Conservation (phyloP, 305 asterid genomes). For the Fraxinus xanthoxyloides region DNA sequence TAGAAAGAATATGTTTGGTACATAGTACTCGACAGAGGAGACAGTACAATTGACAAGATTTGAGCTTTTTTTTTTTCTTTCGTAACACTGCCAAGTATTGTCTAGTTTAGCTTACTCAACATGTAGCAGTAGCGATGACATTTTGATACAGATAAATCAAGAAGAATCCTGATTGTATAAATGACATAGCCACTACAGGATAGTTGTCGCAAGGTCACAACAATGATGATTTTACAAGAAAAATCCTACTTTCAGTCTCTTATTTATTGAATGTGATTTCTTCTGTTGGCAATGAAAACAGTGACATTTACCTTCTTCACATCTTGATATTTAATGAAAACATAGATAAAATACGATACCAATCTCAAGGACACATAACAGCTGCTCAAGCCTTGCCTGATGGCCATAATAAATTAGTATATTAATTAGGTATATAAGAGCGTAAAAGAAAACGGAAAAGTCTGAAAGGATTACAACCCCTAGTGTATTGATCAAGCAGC, state of each 20-base stretch:
- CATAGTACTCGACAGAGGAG: background rate
- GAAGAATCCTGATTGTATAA: background rate
- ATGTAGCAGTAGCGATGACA: background rate
- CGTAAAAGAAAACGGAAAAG: background rate
- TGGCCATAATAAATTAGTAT: background rate
- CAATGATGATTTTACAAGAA: background rate
- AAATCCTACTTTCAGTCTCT: background rate
- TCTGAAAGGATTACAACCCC: background rate
- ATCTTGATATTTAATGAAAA: background rate
- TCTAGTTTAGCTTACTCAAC: background rate
- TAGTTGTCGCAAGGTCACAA: background rate
- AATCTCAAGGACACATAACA: background rate
- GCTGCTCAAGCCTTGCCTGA: background rate
- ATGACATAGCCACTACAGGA: background rate
- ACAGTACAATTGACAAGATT: background rate
- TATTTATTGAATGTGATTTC: background rate
- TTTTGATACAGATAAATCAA: background rate
- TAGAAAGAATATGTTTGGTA: background rate
- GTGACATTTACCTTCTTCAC: background rate
- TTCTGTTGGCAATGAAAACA: background rate
- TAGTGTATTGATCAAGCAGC: background rate
- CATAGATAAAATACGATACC: background rate
- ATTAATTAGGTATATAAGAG: background rate
- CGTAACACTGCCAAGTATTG: background rate
- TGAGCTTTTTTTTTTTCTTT: background rate